Evolutionary conservation across 768 basidiomycete genomes (phyloP).

Genomic region (Auriscalpium vulgare): DNA sequence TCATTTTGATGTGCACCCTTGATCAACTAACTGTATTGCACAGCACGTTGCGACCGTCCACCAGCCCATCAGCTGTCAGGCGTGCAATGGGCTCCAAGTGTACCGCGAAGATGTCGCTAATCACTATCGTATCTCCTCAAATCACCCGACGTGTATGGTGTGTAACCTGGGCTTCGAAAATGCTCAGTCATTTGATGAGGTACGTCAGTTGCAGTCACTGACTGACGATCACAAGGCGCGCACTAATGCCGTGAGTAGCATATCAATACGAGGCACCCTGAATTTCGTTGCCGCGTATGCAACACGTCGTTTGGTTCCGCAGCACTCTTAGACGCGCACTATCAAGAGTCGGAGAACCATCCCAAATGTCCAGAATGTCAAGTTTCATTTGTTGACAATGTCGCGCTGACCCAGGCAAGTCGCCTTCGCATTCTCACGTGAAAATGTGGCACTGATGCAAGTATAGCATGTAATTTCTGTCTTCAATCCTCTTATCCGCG

Average conservation of each 20-base stretch:
- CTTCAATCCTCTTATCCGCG: slow-evolving; percentile 12
- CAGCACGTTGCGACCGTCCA: slow-evolving; percentile 24
- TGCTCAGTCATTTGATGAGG: slow-evolving; percentile 4
- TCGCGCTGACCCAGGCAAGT: slow-evolving; percentile 30
- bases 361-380: slow-evolving; percentile 37
- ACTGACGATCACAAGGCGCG: not conserved
- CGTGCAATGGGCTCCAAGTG: slow-evolving; percentile 8
- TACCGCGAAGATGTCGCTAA: slow-evolving; percentile 8
- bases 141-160: slow-evolving; percentile 5
- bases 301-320: slow-evolving; percentile 5
- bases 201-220: not conserved
- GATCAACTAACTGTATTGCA: not conserved
- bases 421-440: not conserved
- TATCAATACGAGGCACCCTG: slow-evolving; percentile 3
- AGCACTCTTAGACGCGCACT: slow-evolving; percentile 8
- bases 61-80: slow-evolving; percentile 5
- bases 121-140: slow-evolving; percentile 9
- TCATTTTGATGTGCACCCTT: not conserved
- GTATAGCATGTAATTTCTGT: slow-evolving; percentile 14
- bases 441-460: slow-evolving; percentile 17
- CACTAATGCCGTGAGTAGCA: slow-evolving; percentile 1
- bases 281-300: slow-evolving; percentile 6
- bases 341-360: slow-evolving; percentile 30
- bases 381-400: slow-evolving; percentile 33
- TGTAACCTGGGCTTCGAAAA: slow-evolving; percentile 14